phyloP scores from a whole-genome alignment of 176 grass and related monocot genomes.

The Pontederia crassipes region DNA sequence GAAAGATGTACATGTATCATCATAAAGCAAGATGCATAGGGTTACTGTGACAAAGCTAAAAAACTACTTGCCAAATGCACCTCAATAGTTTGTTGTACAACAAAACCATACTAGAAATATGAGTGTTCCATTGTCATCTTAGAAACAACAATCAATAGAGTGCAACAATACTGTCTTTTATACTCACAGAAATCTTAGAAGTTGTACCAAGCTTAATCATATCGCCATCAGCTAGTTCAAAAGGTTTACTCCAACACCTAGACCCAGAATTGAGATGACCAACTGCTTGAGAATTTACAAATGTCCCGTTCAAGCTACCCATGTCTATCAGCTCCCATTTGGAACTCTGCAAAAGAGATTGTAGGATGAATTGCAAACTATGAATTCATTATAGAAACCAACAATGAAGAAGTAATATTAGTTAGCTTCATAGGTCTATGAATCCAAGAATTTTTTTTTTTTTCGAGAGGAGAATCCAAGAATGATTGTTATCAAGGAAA shows the following conservation, averaged over 20 bases:
- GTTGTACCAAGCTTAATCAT: slow-evolving; percentile 64
- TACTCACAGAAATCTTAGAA: slow-evolving; percentile 65
- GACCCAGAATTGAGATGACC: slow-evolving; percentile 50
- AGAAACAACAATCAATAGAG: neutral
- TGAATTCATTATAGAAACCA: neutral
- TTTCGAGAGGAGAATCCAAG: slow-evolving; percentile 1
- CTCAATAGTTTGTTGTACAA: no score
- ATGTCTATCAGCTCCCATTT: slow-evolving; percentile 84
- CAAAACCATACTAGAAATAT: no score
- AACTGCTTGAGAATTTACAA: slow-evolving; percentile 48
- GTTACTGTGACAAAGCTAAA: no score
- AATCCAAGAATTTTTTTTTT: no score
- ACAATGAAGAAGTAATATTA: neutral
- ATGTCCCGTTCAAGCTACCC: slow-evolving; percentile 92
- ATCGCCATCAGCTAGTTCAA: slow-evolving; percentile 71
- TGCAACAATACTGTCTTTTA: neutral
- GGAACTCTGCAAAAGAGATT: slow-evolving; percentile 36
- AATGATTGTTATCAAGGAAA: neutral
- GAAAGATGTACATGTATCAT: no score
- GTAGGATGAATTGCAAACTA: neutral
- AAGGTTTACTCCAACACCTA: slow-evolving; percentile 45
- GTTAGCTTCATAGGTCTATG: neutral
- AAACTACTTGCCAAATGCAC: no score
- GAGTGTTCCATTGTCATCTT: neutral
- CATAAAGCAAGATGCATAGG: no score